Base-by-base conservation (phyloP, 768 basidiomycete species). In the Asterophora lycoperdoides region DNA sequence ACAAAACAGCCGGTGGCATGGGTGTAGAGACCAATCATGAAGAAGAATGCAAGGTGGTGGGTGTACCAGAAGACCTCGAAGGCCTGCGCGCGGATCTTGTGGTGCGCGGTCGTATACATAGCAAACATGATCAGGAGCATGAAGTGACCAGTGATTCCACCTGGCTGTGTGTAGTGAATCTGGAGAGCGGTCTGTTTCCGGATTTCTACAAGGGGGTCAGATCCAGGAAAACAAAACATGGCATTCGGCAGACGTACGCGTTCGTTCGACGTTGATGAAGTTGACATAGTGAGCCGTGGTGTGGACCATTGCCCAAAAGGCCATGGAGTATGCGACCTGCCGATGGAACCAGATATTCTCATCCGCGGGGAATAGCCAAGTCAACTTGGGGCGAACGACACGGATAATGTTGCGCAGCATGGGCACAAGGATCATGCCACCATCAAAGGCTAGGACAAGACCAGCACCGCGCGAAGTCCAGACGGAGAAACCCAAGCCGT, bases 11-110 rank as follows among this genome's bases (percentile, higher is more conserved):
- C 93, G 47, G 87, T 87, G 8, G 93, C 92, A 64, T 94, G 93
- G 17, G 88, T 78, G 68, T 88, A 95, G 40, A 96, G 79, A 28
- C 81, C 89, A 52, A 94, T 73, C 83, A 94, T 89, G 73, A 94
- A 93, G 72, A 93, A 90, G 76, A 93, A 91, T 9, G 89, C 90
- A 34, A 93, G 80, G 57, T 94, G 93, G 56, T 95, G 93, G 29
- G 93, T 93, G 66, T 93, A 95, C 93, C 93, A 95, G 75, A 97
- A 97, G 1, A 81, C 90, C 66, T 97, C 93, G 68, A 94, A 96
- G 72, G 84, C 89, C 67, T 93, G 89, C 52, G 78, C 67, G 56
- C 93, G 86, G 54, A 97, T 84, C 68, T 88, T 92, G 61, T 81
- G 76, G 67, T 93, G 90, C 3, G 93, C 92, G 17, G 92, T 93